Evolutionary conservation across 257 asterid genomes (phyloP), one percentile per base, ranked within the genome.

Genomic region (Catharanthus roseus): DNA sequence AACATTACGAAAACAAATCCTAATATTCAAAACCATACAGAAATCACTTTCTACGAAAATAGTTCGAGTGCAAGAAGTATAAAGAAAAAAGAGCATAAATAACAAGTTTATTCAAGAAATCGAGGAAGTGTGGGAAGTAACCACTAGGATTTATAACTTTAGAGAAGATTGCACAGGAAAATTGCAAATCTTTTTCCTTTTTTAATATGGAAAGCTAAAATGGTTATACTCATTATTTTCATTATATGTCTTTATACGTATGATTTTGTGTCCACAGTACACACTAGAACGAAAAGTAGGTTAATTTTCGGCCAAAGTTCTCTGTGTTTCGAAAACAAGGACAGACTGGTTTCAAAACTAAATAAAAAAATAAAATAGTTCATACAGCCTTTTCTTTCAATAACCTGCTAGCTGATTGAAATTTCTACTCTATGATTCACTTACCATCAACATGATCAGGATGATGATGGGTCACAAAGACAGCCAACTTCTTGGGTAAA

Each of bases 401-500:
- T 24, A 10, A 54, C 12, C 23, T 19, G 24, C 38, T 33, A 10
- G 26, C 23, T 51, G 55, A 38, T 53, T 65, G 36, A 65, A 18
- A 64, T 7, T 29, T 24, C 31, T 15, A 53, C 24, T 47, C 29
- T 54, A 42, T 9, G 28, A 6, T 41, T 26, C 70, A 34, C 91
- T 82, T 81, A 93, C 97, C 99, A 77, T 91, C 97, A 49, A 89
- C 88, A 51, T 91, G 99, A 86, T 93, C 99, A 44, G 33, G 84
- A 80, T 93, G 99, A 78, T 93, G 98, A 85, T 93, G 98, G 81
- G 98, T 91, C 75, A 85, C 91, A 79, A 89, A 88, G 74, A 93
- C 92, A 3, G 89, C 51, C 81, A 93, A 73, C 79, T 91, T 93
- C 73, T 83, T 83, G 21, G 99, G 99, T 72, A 93, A 86, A 3